A percentile compares a stretch with the other conserved stretches of the same genome.
phyloP scores from a whole-genome alignment of 805 yeast genomes.

The Wickerhamiella allomyrinae region DNA sequence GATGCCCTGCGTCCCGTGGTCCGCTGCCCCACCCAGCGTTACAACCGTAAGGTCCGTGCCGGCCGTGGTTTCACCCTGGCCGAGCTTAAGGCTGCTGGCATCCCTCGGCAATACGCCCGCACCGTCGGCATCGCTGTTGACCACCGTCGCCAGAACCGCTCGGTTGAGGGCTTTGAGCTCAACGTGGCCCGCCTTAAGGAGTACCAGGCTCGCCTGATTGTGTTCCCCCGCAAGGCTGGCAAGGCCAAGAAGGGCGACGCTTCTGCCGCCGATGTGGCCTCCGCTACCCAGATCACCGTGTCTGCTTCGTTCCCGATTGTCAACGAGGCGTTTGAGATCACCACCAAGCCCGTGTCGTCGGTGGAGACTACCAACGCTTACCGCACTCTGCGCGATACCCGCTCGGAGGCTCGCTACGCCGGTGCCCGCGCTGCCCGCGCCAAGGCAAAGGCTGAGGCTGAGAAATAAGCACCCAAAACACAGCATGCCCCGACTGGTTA shows the following conservation, averaged over 20 bases:
- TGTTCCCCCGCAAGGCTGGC: constrained; percentile 84
- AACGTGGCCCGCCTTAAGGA: constrained; percentile 95
- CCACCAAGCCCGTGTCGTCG: constrained; percentile 75
- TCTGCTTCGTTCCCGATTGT: constrained; percentile 84
- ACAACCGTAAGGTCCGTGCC: constrained; percentile 99
- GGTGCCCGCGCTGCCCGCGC: constrained; percentile 99
- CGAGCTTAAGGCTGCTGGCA: constrained; percentile 96
- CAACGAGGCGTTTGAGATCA: constrained; percentile 57
- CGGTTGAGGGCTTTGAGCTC: constrained; percentile 83
- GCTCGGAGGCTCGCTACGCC: constrained; percentile 82
- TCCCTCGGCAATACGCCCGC: constrained; percentile 89
- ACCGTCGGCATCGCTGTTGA: constrained; percentile 97
- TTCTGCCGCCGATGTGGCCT: constrained; percentile 45
- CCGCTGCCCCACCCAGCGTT: constrained; percentile 96
- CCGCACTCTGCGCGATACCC: constrained; percentile 91
- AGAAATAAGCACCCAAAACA: constrained; percentile 36
- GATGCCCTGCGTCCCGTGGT: constrained; percentile 94
- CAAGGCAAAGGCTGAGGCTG: constrained; percentile 94
- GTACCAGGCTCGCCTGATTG: constrained; percentile 88
- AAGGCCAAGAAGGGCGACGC: constrained; percentile 35
- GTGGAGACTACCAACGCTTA: constrained; percentile 65
- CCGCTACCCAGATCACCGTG: constrained; percentile 54
- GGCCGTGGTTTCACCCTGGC: constrained; percentile 99
- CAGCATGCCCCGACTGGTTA: constrained; percentile 4
- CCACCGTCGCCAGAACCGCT: constrained; percentile 99